Conservation (phyloP, 768 basidiomycete genomes). For the Mrakia frigida region DNA sequence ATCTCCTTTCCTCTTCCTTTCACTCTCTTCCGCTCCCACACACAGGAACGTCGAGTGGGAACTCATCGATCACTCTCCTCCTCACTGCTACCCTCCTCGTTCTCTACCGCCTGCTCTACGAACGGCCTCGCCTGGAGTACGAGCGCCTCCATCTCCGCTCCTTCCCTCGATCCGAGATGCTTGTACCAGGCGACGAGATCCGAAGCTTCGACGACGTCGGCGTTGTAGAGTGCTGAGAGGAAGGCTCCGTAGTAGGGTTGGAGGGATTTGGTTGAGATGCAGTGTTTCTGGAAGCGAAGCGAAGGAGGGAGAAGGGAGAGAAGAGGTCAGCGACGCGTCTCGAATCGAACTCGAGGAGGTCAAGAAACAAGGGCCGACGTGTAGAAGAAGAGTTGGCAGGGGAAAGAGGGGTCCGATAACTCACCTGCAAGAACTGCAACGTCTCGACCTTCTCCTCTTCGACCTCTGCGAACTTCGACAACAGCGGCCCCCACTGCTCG, state of each 20-base stretch:
- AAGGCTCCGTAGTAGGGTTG: constrained; percentile 74
- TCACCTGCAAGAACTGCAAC: constrained; percentile 69
- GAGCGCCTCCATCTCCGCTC: constrained; percentile 49
- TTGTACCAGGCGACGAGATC: constrained; percentile 83
- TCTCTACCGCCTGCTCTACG: constrained; percentile 24
- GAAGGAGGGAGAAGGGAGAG: not conserved
- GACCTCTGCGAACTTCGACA: constrained; percentile 65
- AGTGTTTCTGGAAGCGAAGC: constrained; percentile 36
- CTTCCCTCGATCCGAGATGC: constrained; percentile 53
- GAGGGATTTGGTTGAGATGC: constrained; percentile 50
- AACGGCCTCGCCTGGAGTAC: constrained; percentile 70
- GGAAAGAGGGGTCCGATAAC: constrained; percentile 27
- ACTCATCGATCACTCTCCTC: constrained; percentile 40
- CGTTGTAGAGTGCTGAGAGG: constrained; percentile 78
- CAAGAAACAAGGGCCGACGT: too few relatives aligned
- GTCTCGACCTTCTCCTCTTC: constrained; percentile 67
- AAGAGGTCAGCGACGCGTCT: not conserved
- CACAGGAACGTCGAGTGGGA: not conserved
- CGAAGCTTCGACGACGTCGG: constrained; percentile 86
- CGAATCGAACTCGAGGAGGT: too few relatives aligned
- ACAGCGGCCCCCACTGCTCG: constrained; percentile 73
- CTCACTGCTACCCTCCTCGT: constrained; percentile 50
- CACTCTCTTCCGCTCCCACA: not conserved
- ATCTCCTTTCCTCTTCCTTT: too few relatives aligned
- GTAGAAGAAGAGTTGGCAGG: not conserved